These are phyloP conservation scores for Aspergillus texensis DNA, from an alignment of 2,329 filamentous ascomycete species.

Conservation along the genomic window DNA sequence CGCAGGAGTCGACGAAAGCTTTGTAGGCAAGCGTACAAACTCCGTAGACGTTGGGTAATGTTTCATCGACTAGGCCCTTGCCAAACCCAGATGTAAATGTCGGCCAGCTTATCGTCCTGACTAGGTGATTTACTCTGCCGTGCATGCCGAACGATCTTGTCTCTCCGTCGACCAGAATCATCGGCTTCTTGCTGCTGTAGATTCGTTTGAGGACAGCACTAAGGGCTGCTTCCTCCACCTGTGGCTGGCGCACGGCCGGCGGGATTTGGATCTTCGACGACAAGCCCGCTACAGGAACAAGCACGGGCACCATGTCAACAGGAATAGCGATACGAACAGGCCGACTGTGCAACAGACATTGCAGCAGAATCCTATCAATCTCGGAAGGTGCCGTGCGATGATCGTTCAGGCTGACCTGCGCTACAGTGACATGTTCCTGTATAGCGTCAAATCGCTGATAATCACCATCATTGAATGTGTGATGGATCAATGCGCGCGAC, in stretches of 20 bases:
- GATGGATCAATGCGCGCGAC: constrained; percentile 57
- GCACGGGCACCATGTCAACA: neutral
- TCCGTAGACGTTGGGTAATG: neutral
- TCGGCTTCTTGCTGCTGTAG: neutral
- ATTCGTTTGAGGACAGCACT: neutral
- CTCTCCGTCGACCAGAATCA: neutral
- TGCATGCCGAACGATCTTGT: neutral
- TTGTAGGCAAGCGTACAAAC: neutral
- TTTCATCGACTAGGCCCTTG: neutral
- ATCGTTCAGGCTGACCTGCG: neutral
- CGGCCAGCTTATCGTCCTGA: neutral
- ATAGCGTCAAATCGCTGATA: constrained; percentile 5
- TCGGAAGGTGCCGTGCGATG: neutral
- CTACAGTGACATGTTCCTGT: neutral
- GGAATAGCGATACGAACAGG: neutral
- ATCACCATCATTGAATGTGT: constrained; percentile 56
- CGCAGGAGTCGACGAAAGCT: neutral
- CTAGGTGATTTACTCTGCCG: neutral
- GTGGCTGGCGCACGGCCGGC: neutral
- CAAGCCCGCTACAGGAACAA: neutral
- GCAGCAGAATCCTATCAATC: neutral
- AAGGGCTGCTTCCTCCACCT: neutral
- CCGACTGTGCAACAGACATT: neutral
- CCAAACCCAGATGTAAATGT: neutral
- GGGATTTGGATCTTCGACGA: neutral